Conservation (phyloP, 495 filamentous ascomycete genomes). For the Trichocladium uniseriatum region DNA sequence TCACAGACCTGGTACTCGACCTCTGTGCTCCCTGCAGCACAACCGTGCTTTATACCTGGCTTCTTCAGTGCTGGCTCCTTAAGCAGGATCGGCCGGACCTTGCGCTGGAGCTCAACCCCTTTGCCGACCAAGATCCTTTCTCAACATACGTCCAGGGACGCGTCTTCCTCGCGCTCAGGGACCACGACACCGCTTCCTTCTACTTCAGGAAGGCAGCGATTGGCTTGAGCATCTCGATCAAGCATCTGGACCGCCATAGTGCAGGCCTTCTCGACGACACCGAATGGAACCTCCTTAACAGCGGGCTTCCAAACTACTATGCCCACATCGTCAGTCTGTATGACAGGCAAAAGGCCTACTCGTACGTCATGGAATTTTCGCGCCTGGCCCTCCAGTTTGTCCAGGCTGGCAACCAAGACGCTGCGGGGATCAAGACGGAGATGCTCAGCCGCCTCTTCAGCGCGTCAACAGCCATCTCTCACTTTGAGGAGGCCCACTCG, state of each 20-base stretch:
- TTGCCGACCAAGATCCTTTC: constrained; percentile 57
- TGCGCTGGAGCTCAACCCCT: constrained; percentile 65
- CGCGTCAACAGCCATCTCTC: constrained; percentile 62
- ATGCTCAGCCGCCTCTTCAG: constrained; percentile 76
- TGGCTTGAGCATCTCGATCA: constrained; percentile 48
- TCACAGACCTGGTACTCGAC: constrained; percentile 45
- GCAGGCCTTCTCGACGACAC: constrained; percentile 60
- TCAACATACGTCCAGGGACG: constrained; percentile 81
- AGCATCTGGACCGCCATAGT: constrained; percentile 34
- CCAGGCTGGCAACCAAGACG: constrained; percentile 29
- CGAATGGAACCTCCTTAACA: constrained; percentile 61
- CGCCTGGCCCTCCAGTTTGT: constrained; percentile 63
- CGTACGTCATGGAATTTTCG: constrained; percentile 77
- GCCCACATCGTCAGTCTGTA: constrained; percentile 76
- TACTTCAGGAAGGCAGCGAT: constrained; percentile 78
- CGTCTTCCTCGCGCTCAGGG: constrained; percentile 60
- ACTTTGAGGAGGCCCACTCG: constrained; percentile 74
- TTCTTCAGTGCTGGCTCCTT: constrained; percentile 63
- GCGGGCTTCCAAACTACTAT: constrained; percentile 75
- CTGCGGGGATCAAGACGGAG: constrained; percentile 42
- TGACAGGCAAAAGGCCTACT: constrained; percentile 63
- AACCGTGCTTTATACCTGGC: constrained; percentile 39
- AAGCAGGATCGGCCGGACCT: constrained; percentile 60
- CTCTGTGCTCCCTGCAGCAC: constrained; percentile 45
- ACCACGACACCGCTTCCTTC: constrained; percentile 60